Conservation (phyloP, 805 yeast genomes). For the Ogataea haglerorum region DNA sequence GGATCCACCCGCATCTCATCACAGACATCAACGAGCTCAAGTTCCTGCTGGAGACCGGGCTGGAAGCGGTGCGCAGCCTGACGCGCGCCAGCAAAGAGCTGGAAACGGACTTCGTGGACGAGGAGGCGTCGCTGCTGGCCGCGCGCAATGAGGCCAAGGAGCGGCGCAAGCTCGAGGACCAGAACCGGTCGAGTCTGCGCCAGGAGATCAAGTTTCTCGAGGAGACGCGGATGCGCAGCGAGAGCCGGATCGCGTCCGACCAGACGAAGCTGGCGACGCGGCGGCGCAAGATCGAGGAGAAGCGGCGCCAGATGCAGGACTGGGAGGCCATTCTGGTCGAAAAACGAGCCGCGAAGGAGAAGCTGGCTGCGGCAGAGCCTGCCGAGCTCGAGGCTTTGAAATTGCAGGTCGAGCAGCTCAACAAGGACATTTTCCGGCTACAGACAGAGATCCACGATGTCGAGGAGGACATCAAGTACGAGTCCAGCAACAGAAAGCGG, state of each 20-base stretch:
- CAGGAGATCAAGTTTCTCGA: conserved; percentile 41
- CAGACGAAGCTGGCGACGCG: conserved; percentile 29
- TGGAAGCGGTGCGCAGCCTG: conserved; percentile 38
- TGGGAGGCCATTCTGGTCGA: conserved; percentile 34
- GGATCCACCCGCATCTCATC: conserved; percentile 30
- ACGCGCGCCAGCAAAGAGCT: conserved; percentile 33
- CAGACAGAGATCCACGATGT: conserved; percentile 29
- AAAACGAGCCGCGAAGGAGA: conserved; percentile 18
- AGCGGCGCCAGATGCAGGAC: conserved; percentile 32
- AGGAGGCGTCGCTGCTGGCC: conserved; percentile 32
- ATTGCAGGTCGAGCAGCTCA: conserved; percentile 25
- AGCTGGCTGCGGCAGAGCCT: conserved; percentile 16
- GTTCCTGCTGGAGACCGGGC: conserved; percentile 39
- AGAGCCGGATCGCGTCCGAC: conserved; percentile 34
- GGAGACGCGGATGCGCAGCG: conserved; percentile 38
- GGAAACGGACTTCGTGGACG: conserved; percentile 37
- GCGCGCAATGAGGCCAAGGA: conserved; percentile 37
- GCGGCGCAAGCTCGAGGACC: conserved; percentile 40
- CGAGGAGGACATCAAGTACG: conserved; percentile 34
- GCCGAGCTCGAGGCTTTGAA: conserved; percentile 17
- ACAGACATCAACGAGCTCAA: conserved; percentile 42
- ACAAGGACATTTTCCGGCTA: conserved; percentile 26
- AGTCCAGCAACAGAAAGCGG: conserved; percentile 24
- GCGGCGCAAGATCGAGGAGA: conserved; percentile 31
- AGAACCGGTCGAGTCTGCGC: conserved; percentile 37